phyloP scores from a whole-genome alignment of 1,284 basidiomycete species.

The Boletellus sp. region DNA sequence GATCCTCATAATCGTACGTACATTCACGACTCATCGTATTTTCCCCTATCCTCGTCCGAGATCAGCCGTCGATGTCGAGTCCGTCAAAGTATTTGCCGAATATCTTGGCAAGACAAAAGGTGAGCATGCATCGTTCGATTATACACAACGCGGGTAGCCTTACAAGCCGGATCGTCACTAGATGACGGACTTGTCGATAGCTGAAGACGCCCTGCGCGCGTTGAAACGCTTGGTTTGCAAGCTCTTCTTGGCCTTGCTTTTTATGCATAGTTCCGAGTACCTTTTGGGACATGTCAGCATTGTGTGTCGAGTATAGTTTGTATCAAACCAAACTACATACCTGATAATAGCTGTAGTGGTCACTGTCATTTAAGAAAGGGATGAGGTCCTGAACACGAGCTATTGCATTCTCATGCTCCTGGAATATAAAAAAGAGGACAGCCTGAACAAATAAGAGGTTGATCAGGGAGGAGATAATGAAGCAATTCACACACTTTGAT shows the following conservation, averaged over 20 bases:
- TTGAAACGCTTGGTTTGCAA: background rate
- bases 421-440: background rate
- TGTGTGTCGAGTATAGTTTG: background rate
- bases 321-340: background rate
- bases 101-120: background rate
- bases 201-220: background rate
- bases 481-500: background rate
- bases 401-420: background rate
- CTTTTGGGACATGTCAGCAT: background rate
- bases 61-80: background rate
- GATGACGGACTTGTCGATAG: too few relatives aligned
- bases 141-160: too few relatives aligned
- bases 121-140: background rate
- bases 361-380: too few relatives aligned
- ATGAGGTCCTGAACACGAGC: background rate
- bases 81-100: background rate
- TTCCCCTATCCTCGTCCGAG: too few relatives aligned
- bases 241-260: background rate
- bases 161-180: too few relatives aligned
- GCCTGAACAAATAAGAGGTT: background rate
- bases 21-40: too few relatives aligned
- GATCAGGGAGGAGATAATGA: background rate
- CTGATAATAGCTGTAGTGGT: background rate
- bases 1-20: too few relatives aligned
- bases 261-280: background rate